Evolutionary conservation across 2,329 filamentous ascomycete genomes (phyloP).

Genomic region (Calonectria hawksworthii): DNA sequence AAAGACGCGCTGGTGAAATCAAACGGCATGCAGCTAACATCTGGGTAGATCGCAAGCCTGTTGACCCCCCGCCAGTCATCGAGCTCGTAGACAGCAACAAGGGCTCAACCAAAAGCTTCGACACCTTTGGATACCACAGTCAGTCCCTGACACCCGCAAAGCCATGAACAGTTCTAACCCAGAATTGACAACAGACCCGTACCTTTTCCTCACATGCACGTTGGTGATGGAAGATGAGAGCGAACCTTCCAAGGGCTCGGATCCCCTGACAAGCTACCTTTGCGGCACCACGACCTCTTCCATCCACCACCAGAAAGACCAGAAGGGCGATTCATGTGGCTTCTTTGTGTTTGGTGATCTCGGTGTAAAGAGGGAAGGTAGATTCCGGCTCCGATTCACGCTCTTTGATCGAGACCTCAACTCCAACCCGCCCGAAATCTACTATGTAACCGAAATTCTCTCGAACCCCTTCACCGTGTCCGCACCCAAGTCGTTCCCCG

Average conservation of each 20-base stretch:
- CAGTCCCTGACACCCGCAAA: conserved; percentile 11
- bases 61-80: conserved; percentile 89
- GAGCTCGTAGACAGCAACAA: conserved; percentile 66
- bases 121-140: conserved; percentile 38
- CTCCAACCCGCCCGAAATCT: conserved; percentile 36
- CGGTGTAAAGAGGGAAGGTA: conserved; percentile 81
- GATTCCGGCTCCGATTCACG: conserved; percentile 81
- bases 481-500: conserved; percentile 79
- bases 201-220: conserved; percentile 63
- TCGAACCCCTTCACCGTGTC: conserved; percentile 76
- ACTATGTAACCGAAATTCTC: conserved; percentile 50
- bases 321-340: conserved; percentile 81
- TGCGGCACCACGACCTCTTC: conserved; percentile 85
- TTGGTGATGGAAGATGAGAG: conserved; percentile 59
- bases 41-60: conserved; percentile 80
- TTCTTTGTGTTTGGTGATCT: conserved; percentile 95
- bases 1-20: neutral
- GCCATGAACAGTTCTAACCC: neutral
- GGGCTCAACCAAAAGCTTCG: conserved; percentile 29
- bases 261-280: conserved; percentile 63
- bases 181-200: conserved; percentile 57
- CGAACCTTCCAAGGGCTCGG: conserved; percentile 51
- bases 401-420: conserved; percentile 67
- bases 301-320: conserved; percentile 84
- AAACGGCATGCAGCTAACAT: neutral